A percentile compares a stretch with the other conserved stretches of the same genome.
Conservation (phyloP, 257 asterid genomes). For the Solanum habrochaites region DNA sequence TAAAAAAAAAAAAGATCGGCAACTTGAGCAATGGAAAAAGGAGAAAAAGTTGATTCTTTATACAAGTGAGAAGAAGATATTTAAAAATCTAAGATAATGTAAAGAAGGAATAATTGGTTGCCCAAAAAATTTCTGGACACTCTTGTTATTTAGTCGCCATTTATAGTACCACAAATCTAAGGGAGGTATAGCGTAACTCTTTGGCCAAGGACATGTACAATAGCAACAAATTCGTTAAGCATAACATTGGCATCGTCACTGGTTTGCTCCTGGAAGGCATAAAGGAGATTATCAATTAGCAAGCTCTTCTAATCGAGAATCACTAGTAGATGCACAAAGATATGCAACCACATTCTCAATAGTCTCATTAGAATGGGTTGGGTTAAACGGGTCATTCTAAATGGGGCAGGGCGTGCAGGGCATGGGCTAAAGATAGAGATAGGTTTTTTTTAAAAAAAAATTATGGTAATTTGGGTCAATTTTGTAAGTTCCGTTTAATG, state of each 20-base stretch:
- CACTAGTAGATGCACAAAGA: slow-evolving; percentile 80
- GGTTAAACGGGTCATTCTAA: too few species aligned
- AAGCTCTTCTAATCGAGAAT: slow-evolving; percentile 73
- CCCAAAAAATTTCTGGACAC: slow-evolving; percentile 28
- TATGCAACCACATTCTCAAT: slow-evolving; percentile 87
- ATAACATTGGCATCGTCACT: slow-evolving; percentile 86
- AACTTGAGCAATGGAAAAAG: too few species aligned
- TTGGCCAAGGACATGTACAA: slow-evolving; percentile 80
- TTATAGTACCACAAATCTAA: slow-evolving; percentile 85
- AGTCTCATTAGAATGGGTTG: slow-evolving; percentile 30
- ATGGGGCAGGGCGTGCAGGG: too few species aligned
- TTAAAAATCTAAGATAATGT: too few species aligned
- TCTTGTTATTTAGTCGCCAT: slow-evolving; percentile 90
- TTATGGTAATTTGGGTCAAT: too few species aligned
- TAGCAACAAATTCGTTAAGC: slow-evolving; percentile 92
- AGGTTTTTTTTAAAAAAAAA: too few species aligned
- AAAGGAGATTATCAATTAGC: slow-evolving; percentile 71
- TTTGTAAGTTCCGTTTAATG: too few species aligned
- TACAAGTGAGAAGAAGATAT: too few species aligned
- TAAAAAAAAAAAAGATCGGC: too few species aligned
- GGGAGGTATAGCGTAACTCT: slow-evolving; percentile 84
- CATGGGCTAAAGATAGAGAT: too few species aligned
- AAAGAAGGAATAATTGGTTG: too few species aligned
- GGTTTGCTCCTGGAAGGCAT: slow-evolving; percentile 91
- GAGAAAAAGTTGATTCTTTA: too few species aligned